Evolutionary conservation across 2,329 filamentous ascomycete species (phyloP).

Genomic region (Phoma sp.): DNA sequence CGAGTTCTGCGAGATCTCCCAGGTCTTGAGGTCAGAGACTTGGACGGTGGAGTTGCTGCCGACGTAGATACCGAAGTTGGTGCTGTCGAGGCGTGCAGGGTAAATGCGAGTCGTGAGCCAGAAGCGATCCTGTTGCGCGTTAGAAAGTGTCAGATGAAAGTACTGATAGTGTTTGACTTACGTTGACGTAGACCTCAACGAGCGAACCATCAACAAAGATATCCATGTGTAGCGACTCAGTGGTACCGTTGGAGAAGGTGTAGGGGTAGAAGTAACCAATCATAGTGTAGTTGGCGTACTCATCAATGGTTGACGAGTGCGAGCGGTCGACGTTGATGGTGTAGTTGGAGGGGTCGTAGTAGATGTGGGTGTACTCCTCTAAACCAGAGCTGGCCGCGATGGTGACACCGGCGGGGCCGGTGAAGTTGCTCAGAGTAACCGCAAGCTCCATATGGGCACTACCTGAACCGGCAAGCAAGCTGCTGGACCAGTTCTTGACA

Average conservation of each 20-base stretch:
- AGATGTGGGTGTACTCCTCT: slow-evolving; percentile 54
- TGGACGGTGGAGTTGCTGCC: slow-evolving; percentile 45
- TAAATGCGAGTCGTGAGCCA: slow-evolving; percentile 55
- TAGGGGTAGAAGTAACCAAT: slow-evolving; percentile 57
- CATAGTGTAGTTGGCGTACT: slow-evolving; percentile 54
- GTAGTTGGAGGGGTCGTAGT: slow-evolving; percentile 54
- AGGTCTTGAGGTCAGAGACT: slow-evolving; percentile 48
- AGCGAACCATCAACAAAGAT: slow-evolving; percentile 57
- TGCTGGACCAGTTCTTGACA: slow-evolving; percentile 23
- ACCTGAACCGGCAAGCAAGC: slow-evolving; percentile 35
- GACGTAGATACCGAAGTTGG: slow-evolving; percentile 53
- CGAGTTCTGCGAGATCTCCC: slow-evolving; percentile 48
- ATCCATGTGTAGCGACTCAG: slow-evolving; percentile 52
- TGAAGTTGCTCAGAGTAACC: slow-evolving; percentile 48
- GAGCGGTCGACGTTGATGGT: slow-evolving; percentile 55
- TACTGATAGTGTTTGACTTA: slow-evolving; percentile 17
- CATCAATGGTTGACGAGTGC: slow-evolving; percentile 50
- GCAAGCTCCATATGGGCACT: slow-evolving; percentile 51
- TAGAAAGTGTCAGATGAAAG: neutral
- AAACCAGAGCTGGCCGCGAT: slow-evolving; percentile 53
- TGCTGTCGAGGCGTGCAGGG: slow-evolving; percentile 52
- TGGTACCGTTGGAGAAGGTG: slow-evolving; percentile 42
- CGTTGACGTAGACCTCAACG: slow-evolving; percentile 56
- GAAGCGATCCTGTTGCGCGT: slow-evolving; percentile 43
- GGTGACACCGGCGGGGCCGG: slow-evolving; percentile 51